phyloP scores from a whole-genome alignment of 495 filamentous ascomycete genomes.

The Lepidopterella palustris region DNA sequence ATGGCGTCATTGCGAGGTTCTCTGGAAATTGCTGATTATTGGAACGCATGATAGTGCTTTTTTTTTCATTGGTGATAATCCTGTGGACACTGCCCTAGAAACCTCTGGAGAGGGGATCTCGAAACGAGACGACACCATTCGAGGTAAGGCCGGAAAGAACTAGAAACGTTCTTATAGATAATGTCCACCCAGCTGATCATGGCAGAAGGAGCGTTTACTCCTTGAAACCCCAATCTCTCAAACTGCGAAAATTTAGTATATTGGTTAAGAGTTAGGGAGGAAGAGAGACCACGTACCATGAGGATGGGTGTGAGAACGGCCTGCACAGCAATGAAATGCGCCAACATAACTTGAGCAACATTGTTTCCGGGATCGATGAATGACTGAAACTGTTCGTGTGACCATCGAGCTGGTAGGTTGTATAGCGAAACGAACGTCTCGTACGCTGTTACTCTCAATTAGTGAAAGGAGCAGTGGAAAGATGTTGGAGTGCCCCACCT shows the following conservation, averaged over 20 bases:
- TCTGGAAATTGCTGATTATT: too few relatives aligned
- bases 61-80: not conserved
- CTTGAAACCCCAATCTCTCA: slow-evolving; percentile 27
- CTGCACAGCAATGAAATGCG: slow-evolving; percentile 55
- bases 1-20: too few relatives aligned
- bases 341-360: slow-evolving; percentile 45
- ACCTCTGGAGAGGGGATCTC: slow-evolving; percentile 22
- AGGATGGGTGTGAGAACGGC: slow-evolving; percentile 47
- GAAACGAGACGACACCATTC: slow-evolving; percentile 20
- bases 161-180: slow-evolving; percentile 26
- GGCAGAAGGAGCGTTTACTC: slow-evolving; percentile 23
- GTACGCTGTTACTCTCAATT: slow-evolving; percentile 31
- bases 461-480: not conserved
- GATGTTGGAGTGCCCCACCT: not conserved
- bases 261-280: too few relatives aligned
- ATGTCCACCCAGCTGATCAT: slow-evolving; percentile 21
- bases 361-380: slow-evolving; percentile 48
- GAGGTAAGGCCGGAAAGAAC: slow-evolving; percentile 12
- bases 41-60: too few relatives aligned
- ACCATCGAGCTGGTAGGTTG: slow-evolving; percentile 40
- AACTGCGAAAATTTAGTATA: too few relatives aligned
- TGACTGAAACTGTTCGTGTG: slow-evolving; percentile 47
- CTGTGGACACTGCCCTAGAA: slow-evolving; percentile 13
- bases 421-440: slow-evolving; percentile 35
- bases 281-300: too few relatives aligned